phyloP scores from a whole-genome alignment of 1,284 basidiomycete genomes.

The Cutaneotrichosporon sp. region DNA sequence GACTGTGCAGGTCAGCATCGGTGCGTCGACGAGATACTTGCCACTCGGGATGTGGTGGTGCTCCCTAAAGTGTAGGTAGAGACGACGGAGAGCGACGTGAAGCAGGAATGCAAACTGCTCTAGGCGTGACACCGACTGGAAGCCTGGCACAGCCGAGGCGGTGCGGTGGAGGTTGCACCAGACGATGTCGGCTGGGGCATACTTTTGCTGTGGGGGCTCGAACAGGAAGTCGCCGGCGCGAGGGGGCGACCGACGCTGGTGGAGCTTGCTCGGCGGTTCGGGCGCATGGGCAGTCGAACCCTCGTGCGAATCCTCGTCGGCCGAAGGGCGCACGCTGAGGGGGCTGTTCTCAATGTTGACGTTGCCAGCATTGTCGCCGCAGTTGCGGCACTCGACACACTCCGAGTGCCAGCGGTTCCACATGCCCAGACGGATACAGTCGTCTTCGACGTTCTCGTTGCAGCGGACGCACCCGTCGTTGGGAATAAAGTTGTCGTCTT shows the following conservation, averaged over 20 bases:
- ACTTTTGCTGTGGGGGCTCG: slow-evolving; percentile 57
- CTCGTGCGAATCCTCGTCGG: slow-evolving; percentile 29
- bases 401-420: slow-evolving; percentile 95
- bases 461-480: slow-evolving; percentile 90
- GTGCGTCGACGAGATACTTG: slow-evolving; percentile 20
- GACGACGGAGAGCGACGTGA: slow-evolving; percentile 88
- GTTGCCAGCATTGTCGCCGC: slow-evolving; percentile 71
- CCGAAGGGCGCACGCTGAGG: not conserved
- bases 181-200: slow-evolving; percentile 52
- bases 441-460: slow-evolving; percentile 90
- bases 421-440: slow-evolving; percentile 89
- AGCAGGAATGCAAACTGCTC: slow-evolving; percentile 98
- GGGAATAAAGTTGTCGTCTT: slow-evolving; percentile 48
- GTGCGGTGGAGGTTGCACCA: slow-evolving; percentile 78
- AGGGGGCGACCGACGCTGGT: slow-evolving; percentile 59
- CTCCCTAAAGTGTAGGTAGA: slow-evolving; percentile 88
- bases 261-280: slow-evolving; percentile 1
- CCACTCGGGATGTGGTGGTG: slow-evolving; percentile 76
- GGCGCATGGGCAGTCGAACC: slow-evolving; percentile 48
- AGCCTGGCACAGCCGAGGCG: slow-evolving; percentile 68
- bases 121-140: slow-evolving; percentile 87
- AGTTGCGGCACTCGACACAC: slow-evolving; percentile 79
- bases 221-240: slow-evolving; percentile 75
- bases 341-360: slow-evolving; percentile 11
- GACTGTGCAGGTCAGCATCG: slow-evolving; percentile 13